Evolutionary conservation across 495 filamentous ascomycete genomes (phyloP).

Genomic region (Tuber umbilicatum): DNA sequence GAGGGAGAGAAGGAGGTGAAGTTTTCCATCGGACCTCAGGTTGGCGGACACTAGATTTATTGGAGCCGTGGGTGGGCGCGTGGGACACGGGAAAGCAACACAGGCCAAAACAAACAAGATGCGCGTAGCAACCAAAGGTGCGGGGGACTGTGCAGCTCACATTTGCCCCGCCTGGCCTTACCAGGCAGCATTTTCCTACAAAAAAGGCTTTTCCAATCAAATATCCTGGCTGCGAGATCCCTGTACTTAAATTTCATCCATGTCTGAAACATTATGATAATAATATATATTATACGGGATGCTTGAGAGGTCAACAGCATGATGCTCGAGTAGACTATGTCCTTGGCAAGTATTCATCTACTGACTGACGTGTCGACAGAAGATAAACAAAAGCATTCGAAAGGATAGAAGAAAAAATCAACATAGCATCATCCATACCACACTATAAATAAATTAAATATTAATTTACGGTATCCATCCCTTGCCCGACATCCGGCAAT

Average conservation of each 20-base stretch:
- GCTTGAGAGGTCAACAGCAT: neutral
- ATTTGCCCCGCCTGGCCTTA: neutral
- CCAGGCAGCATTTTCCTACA: neutral
- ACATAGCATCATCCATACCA: too few species aligned
- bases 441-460: neutral
- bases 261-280: neutral
- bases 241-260: neutral
- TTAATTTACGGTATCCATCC: neutral
- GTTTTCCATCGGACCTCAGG: neutral
- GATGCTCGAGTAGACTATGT: too few species aligned
- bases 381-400: slow-evolving; percentile 7
- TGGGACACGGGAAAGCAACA: slow-evolving; percentile 2
- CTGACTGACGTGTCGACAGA: neutral
- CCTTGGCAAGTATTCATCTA: neutral
- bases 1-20: neutral
- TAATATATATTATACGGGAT: neutral
- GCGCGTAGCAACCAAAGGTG: neutral
- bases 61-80: neutral
- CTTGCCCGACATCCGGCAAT: neutral
- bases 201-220: neutral
- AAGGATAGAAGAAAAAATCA: slow-evolving; percentile 1
- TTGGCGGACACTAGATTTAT: slow-evolving; percentile 3
- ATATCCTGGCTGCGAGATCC: neutral
- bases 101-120: slow-evolving; percentile 3
- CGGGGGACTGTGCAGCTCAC: slow-evolving; percentile 3